Evolutionary conservation across 345 rosid species (phyloP).

Genomic region (Triadica sebifera): DNA sequence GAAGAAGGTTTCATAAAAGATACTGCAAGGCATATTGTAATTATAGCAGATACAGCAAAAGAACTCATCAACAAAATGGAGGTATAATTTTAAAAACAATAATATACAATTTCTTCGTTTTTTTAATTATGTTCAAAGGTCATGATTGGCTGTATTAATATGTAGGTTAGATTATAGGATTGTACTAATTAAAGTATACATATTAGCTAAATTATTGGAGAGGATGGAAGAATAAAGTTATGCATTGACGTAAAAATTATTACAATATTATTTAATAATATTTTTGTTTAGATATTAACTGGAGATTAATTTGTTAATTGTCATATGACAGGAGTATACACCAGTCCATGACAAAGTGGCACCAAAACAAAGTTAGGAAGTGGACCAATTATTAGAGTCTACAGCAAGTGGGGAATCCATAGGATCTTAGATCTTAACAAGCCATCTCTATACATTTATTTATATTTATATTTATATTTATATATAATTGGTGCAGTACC

Average conservation of each 20-base stretch:
- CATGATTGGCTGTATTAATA: neutral
- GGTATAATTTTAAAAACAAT: conserved; percentile 31
- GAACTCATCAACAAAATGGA: conserved; percentile 70
- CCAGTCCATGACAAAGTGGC: conserved; percentile 72
- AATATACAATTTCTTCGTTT: neutral
- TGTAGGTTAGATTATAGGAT: neutral
- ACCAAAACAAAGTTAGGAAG: conserved; percentile 70
- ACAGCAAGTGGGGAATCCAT: conserved; percentile 32
- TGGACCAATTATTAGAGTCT: conserved; percentile 43
- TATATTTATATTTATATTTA: neutral
- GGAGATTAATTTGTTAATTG: conserved; percentile 14
- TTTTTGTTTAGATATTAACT: neutral
- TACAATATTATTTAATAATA: neutral
- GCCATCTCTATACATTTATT: neutral
- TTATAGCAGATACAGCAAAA: conserved; percentile 58
- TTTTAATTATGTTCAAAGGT: neutral
- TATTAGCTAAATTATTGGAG: conserved; percentile 23
- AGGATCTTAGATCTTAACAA: conserved; percentile 18
- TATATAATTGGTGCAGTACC: conserved; percentile 6
- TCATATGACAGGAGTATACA: conserved; percentile 67
- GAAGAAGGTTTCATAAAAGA: conserved; percentile 74
- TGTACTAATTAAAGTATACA: neutral
- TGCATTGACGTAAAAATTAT: too few relatives aligned
- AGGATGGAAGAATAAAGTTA: conserved; percentile 2
- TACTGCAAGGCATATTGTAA: conserved; percentile 60